phyloP scores from a whole-genome alignment of 345 rosid species.

The Eucalyptus marginata region DNA sequence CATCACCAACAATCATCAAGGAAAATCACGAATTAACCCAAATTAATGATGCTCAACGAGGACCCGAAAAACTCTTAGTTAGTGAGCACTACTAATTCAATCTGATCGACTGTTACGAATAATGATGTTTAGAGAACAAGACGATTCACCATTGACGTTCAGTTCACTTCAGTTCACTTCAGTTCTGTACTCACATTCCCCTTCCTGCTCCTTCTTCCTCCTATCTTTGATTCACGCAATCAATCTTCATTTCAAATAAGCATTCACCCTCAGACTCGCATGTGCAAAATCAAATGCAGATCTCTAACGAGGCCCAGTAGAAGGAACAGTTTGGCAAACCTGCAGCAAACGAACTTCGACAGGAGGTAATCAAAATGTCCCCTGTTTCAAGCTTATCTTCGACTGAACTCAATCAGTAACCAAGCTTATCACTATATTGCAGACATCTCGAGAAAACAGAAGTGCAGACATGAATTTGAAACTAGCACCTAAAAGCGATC shows the following conservation, averaged over 20 bases:
- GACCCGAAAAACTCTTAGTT: not conserved
- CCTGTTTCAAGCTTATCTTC: not conserved
- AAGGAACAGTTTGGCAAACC: not conserved
- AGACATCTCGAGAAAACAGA: not conserved
- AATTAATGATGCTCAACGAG: not conserved
- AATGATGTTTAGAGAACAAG: not conserved
- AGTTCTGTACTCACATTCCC: not conserved
- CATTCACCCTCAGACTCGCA: not conserved
- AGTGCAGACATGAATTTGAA: not conserved
- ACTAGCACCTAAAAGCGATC: not conserved
- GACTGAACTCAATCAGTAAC: not conserved
- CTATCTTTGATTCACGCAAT: not conserved
- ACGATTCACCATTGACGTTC: not conserved
- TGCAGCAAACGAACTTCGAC: not conserved
- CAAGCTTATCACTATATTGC: not conserved
- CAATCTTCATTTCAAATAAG: not conserved
- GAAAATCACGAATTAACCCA: not conserved
- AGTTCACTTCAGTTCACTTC: not conserved
- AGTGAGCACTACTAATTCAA: not conserved
- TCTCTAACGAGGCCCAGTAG: not conserved
- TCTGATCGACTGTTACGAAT: not conserved
- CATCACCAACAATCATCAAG: not conserved
- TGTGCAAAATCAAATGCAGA: not conserved
- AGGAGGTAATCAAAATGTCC: not conserved
- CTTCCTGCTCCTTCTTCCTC: not conserved